phyloP scores from a whole-genome alignment of 139 green algal genomes.

The Chlorella sorokiniana region DNA sequence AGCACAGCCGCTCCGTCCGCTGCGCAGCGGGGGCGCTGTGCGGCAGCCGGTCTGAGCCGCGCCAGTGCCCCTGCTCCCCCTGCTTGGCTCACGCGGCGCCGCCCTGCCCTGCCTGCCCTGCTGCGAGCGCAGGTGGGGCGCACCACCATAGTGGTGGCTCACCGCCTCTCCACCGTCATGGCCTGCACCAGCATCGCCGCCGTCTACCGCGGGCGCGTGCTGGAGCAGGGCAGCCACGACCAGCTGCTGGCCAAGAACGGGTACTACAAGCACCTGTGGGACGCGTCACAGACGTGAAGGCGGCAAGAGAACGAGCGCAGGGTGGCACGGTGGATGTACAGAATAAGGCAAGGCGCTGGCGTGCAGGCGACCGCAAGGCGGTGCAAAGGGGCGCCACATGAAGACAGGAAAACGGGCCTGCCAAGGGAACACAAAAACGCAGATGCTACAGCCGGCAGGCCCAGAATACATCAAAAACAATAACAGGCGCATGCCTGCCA shows the following conservation, averaged over 20 bases:
- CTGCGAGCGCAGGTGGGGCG: constrained; percentile 29
- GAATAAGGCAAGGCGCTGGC: too few relatives aligned
- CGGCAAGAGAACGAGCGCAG: background rate
- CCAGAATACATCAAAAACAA: too few relatives aligned
- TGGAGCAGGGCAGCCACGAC: constrained; percentile 55
- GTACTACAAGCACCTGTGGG: constrained; percentile 28
- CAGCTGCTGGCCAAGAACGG: constrained; percentile 43
- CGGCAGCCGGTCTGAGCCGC: too few relatives aligned
- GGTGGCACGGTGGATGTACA: background rate
- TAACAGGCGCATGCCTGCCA: too few relatives aligned
- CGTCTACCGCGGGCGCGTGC: constrained; percentile 42
- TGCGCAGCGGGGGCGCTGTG: background rate
- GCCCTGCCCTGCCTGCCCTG: background rate
- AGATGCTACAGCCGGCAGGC: too few relatives aligned
- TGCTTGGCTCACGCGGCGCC: background rate
- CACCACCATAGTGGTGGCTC: constrained; percentile 66
- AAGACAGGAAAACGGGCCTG: too few relatives aligned
- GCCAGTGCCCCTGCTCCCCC: background rate
- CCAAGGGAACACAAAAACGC: too few relatives aligned
- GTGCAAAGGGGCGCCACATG: too few relatives aligned
- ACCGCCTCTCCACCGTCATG: constrained; percentile 74
- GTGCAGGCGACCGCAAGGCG: too few relatives aligned
- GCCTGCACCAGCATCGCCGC: constrained; percentile 56
- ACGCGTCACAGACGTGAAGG: background rate
- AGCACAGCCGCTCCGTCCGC: background rate